These are phyloP conservation scores for Paragyromitra xinjiangensis DNA, from an alignment of 495 filamentous ascomycete species.

Conservation along the genomic window DNA sequence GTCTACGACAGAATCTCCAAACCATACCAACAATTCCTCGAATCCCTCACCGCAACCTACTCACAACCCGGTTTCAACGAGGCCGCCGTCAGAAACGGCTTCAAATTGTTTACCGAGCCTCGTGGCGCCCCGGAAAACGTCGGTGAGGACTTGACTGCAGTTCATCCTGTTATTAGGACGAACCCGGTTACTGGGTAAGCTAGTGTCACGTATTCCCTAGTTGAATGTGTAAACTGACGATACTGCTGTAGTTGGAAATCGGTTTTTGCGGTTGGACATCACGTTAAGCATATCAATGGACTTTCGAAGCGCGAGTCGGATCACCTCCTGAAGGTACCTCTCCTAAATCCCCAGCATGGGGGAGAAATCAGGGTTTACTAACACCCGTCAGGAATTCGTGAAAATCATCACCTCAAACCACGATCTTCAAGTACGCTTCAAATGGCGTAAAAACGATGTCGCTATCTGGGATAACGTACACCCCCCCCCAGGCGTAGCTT, in stretches of 20 bases:
- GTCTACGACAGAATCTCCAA: slow-evolving; percentile 76
- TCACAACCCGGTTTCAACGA: slow-evolving; percentile 69
- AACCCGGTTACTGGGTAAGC: slow-evolving; percentile 72
- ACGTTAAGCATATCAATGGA: slow-evolving; percentile 71
- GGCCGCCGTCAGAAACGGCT: slow-evolving; percentile 65
- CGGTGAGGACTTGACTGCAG: slow-evolving; percentile 68
- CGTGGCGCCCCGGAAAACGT: slow-evolving; percentile 76
- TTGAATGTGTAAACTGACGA: slow-evolving; percentile 61
- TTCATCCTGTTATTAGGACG: slow-evolving; percentile 77
- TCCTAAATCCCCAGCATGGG: slow-evolving; percentile 61
- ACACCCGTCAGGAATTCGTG: slow-evolving; percentile 64
- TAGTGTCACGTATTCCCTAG: slow-evolving; percentile 62
- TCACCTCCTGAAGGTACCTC: slow-evolving; percentile 63
- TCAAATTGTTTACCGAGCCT: slow-evolving; percentile 65
- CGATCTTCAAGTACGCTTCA: slow-evolving; percentile 74
- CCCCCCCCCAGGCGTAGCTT: neutral
- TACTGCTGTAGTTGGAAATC: slow-evolving; percentile 68
- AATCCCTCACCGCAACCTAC: slow-evolving; percentile 73
- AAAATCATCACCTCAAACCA: slow-evolving; percentile 75
- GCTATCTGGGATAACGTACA: slow-evolving; percentile 79
- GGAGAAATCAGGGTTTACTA: slow-evolving; percentile 51
- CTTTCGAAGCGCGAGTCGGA: slow-evolving; percentile 70
- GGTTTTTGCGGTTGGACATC: slow-evolving; percentile 71
- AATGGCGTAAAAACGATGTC: slow-evolving; percentile 72
- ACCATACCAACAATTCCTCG: slow-evolving; percentile 72